phyloP scores from a whole-genome alignment of 1,284 basidiomycete genomes.

The Pascua sp. region DNA sequence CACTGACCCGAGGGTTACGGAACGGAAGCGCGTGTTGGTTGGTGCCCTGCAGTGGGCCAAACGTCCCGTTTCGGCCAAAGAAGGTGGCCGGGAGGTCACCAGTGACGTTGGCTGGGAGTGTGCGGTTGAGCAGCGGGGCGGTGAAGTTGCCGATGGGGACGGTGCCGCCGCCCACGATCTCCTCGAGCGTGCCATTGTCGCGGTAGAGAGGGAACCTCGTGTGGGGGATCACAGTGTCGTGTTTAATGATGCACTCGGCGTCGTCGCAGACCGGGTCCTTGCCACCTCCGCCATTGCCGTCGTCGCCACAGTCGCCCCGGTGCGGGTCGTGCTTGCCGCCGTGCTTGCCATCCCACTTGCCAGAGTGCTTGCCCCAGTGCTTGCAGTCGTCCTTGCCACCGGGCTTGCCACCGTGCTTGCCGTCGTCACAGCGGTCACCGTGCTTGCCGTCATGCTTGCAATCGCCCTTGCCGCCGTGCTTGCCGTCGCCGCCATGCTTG shows the following conservation, averaged over 20 bases:
- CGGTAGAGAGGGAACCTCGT: background rate
- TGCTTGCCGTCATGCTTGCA: too few relatives aligned
- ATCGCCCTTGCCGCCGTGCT: background rate
- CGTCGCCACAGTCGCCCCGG: background rate
- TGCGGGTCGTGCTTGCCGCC: too few relatives aligned
- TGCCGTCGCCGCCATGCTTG: too few relatives aligned
- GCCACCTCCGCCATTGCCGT: background rate
- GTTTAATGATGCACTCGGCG: constrained; percentile 1
- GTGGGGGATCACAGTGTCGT: constrained; percentile 3
- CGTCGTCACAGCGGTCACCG: too few relatives aligned
- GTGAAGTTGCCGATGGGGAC: constrained; percentile 11
- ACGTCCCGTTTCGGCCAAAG: constrained; percentile 5
- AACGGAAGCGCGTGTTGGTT: constrained; percentile 2
- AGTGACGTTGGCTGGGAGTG: constrained; percentile 3
- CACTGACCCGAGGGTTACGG: background rate
- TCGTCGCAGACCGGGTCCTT: background rate
- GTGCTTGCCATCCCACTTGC: background rate
- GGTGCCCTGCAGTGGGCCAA: constrained; percentile 10
- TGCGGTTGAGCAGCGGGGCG: background rate
- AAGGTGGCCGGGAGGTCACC: constrained; percentile 1
- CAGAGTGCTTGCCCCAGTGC: background rate
- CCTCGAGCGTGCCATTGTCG: constrained; percentile 1
- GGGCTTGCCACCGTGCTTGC: too few relatives aligned
- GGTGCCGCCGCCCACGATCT: constrained; percentile 3
- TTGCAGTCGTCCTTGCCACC: too few relatives aligned